A percentile compares a stretch with the other conserved stretches of the same genome.
Evolutionary conservation across 495 filamentous ascomycete genomes (phyloP).

Genomic region (Hypoxylon lenormandii): DNA sequence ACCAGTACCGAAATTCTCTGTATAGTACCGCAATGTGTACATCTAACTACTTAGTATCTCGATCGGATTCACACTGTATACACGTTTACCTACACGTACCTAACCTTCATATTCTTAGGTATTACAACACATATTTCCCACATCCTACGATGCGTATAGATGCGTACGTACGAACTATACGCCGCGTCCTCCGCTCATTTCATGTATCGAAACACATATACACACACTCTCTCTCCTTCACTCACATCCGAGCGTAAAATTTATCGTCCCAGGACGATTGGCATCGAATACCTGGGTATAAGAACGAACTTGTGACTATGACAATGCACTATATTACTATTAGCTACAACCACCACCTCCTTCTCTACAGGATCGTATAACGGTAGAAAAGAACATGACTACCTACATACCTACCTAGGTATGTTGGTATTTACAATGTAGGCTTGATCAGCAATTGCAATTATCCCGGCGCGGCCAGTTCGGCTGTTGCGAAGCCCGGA

Average conservation of each 20-base stretch:
- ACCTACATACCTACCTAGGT: background rate
- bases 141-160: too few species aligned
- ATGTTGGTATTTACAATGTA: background rate
- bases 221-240: too few species aligned
- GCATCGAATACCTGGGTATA: too few species aligned
- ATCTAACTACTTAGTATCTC: conserved; percentile 6
- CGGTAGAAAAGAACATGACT: background rate
- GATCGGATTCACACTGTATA: conserved; percentile 31
- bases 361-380: background rate
- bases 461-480: conserved; percentile 7
- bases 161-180: too few species aligned
- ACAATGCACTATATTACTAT: too few species aligned
- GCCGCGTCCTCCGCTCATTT: too few species aligned
- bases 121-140: background rate
- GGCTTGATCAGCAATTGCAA: conserved; percentile 14
- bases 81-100: conserved; percentile 11
- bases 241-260: too few species aligned
- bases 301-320: too few species aligned
- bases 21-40: conserved; percentile 30
- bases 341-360: too few species aligned
- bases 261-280: too few species aligned
- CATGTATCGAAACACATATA: too few species aligned
- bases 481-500: conserved; percentile 4
- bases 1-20: conserved; percentile 40
- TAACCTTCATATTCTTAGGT: background rate